Evolutionary conservation across 768 basidiomycete species (phyloP).

Genomic region (Phanerochaete carnosa): DNA sequence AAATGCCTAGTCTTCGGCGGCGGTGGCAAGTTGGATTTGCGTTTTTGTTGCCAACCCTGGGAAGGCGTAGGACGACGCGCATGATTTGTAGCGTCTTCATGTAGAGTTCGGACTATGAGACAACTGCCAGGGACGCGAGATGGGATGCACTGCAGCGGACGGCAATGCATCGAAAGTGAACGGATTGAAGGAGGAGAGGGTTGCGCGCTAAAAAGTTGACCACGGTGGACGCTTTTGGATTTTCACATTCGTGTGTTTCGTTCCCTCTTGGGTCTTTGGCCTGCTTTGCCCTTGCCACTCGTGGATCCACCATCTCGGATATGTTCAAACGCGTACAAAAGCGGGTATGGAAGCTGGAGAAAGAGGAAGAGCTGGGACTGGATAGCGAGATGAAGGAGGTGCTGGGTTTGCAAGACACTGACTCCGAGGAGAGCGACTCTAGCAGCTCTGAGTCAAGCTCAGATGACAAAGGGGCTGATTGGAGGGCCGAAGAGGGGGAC

Average conservation of each 20-base stretch:
- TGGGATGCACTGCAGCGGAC: background rate
- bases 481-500: conserved; percentile 12
- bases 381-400: conserved; percentile 62
- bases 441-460: conserved; percentile 28
- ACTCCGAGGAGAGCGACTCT: conserved; percentile 64
- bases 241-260: too few relatives aligned
- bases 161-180: background rate
- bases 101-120: background rate
- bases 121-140: background rate
- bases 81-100: background rate
- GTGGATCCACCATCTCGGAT: background rate
- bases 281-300: background rate
- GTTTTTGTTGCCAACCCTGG: background rate
- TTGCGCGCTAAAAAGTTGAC: background rate
- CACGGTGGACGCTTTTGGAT: too few relatives aligned
- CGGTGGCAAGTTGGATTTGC: background rate
- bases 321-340: conserved; percentile 85
- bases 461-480: conserved; percentile 19
- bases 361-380: conserved; percentile 63
- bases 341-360: conserved; percentile 53
- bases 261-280: background rate
- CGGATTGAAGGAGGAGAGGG: background rate
- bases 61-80: background rate
- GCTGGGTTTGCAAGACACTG: conserved; percentile 69
- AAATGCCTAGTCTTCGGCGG: background rate